A percentile compares a stretch with the other conserved stretches of the same genome.
These are phyloP conservation scores for Rubia balearica DNA, from an alignment of 305 asterid species.

Conservation along the genomic window DNA sequence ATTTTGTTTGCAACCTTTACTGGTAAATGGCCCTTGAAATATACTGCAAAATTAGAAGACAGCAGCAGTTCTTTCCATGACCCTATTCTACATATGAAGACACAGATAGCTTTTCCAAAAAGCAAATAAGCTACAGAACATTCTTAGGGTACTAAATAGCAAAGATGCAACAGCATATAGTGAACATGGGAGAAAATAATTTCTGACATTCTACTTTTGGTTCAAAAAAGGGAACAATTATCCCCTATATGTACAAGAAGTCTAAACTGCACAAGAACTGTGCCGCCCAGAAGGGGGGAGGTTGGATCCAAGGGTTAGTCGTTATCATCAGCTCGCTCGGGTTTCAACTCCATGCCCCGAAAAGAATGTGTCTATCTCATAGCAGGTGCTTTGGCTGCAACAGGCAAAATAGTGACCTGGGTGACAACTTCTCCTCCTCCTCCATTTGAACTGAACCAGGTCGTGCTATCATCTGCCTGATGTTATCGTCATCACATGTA, in stretches of 20 bases:
- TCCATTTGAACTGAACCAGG: not conserved
- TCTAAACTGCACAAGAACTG: constrained; percentile 26
- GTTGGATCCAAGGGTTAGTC: constrained; percentile 46
- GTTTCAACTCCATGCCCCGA: constrained; percentile 24
- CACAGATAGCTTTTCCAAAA: not conserved
- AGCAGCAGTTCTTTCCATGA: not conserved
- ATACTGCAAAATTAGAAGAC: constrained; percentile 7
- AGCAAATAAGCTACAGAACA: constrained; percentile 13
- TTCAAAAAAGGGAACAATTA: constrained; percentile 24
- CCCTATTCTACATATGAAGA: not conserved
- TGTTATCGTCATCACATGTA: constrained; percentile 12
- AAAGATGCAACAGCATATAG: constrained; percentile 34
- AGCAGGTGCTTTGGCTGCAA: constrained; percentile 29
- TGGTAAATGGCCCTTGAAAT: constrained; percentile 5
- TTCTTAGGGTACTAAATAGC: constrained; percentile 21
- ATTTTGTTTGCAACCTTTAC: not conserved
- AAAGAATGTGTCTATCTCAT: constrained; percentile 44
- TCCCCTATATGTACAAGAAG: constrained; percentile 60
- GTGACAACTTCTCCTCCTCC: not conserved
- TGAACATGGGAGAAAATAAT: constrained; percentile 36
- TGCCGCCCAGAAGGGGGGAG: constrained; percentile 31
- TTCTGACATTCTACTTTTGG: constrained; percentile 33
- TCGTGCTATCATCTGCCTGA: constrained; percentile 13
- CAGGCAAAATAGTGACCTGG: constrained; percentile 17
- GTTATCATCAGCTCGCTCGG: constrained; percentile 27